These are phyloP conservation scores for Chaetoscypha palmicola DNA, from an alignment of 2,329 filamentous ascomycete genomes.

Conservation along the genomic window DNA sequence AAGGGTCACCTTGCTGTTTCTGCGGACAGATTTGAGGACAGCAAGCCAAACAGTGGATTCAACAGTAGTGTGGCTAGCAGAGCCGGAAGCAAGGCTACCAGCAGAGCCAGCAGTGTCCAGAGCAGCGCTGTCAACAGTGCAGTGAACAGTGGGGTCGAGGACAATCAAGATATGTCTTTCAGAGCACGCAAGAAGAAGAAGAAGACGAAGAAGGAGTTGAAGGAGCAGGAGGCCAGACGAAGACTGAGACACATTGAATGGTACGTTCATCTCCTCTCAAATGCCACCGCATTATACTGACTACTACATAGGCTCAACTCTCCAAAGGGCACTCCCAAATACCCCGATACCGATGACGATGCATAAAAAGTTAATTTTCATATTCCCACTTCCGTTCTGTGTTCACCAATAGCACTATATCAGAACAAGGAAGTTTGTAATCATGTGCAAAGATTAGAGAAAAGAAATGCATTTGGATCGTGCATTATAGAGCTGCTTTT, in stretches of 20 bases:
- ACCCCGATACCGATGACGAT: constrained; percentile 29
- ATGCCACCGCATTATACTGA: constrained; percentile 42
- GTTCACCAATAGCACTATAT: background rate
- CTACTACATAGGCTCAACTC: constrained; percentile 26
- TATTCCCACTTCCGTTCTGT: background rate
- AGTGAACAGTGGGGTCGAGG: constrained; percentile 78
- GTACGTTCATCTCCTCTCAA: constrained; percentile 38
- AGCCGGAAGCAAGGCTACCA: constrained; percentile 24
- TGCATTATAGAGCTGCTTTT: constrained; percentile 11
- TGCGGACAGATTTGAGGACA: constrained; percentile 83
- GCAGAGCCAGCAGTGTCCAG: constrained; percentile 37
- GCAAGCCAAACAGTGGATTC: constrained; percentile 53
- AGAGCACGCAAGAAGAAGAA: constrained; percentile 92
- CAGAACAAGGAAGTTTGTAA: constrained; percentile 11
- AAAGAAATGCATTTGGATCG: constrained; percentile 16
- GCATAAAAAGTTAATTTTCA: constrained; percentile 13
- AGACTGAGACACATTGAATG: constrained; percentile 79
- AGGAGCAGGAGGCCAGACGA: constrained; percentile 84
- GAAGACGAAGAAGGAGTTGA: constrained; percentile 92
- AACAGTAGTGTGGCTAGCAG: constrained; percentile 53
- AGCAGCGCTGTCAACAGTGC: constrained; percentile 53
- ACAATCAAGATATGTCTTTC: constrained; percentile 80
- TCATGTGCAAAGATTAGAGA: constrained; percentile 12
- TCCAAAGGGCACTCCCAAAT: constrained; percentile 31
- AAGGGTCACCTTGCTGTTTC: constrained; percentile 69